A percentile compares a stretch with the other conserved stretches of the same genome.
These are phyloP conservation scores for Vitis labrusca DNA, from an alignment of 164 flowering plant species.

Conservation along the genomic window DNA sequence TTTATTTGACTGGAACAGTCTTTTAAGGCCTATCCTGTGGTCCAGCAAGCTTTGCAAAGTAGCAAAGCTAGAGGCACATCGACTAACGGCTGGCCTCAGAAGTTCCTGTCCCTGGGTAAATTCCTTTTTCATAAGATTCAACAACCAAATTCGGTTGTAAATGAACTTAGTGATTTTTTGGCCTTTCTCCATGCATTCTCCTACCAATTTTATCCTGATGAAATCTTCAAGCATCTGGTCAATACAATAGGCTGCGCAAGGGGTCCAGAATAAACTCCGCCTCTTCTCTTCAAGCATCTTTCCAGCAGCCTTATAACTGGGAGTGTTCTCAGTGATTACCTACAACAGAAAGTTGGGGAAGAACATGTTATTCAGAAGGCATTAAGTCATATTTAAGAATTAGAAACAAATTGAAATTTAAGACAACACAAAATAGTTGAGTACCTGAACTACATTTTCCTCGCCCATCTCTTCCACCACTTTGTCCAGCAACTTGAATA, in stretches of 20 bases:
- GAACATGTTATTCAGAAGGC: neutral
- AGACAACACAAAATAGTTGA: constrained; percentile 7
- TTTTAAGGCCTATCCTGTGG: constrained; percentile 56
- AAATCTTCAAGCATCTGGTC: constrained; percentile 73
- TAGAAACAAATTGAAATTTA: constrained; percentile 1
- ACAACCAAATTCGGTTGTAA: constrained; percentile 63
- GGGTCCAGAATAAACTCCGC: constrained; percentile 72
- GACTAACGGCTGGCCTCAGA: constrained; percentile 59
- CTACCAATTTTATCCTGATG: constrained; percentile 53
- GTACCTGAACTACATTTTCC: constrained; percentile 83
- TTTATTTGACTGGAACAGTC: constrained; percentile 70
- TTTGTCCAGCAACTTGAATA: constrained; percentile 65
- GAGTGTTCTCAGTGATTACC: constrained; percentile 69
- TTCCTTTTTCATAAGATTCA: constrained; percentile 68
- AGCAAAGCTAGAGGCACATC: constrained; percentile 51
- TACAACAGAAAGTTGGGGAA: constrained; percentile 12
- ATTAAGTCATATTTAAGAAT: neutral
- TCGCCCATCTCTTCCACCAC: constrained; percentile 79
- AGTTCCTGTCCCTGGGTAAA: constrained; percentile 73
- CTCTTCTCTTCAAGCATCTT: constrained; percentile 81
- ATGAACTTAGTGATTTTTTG: constrained; percentile 70
- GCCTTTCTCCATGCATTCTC: constrained; percentile 64
- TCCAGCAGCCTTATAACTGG: constrained; percentile 68
- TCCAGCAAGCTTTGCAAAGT: constrained; percentile 58
- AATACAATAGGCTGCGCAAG: constrained; percentile 68